Conservation (phyloP, 2,329 filamentous ascomycete genomes). For the Aspergillus viridinutans region DNA sequence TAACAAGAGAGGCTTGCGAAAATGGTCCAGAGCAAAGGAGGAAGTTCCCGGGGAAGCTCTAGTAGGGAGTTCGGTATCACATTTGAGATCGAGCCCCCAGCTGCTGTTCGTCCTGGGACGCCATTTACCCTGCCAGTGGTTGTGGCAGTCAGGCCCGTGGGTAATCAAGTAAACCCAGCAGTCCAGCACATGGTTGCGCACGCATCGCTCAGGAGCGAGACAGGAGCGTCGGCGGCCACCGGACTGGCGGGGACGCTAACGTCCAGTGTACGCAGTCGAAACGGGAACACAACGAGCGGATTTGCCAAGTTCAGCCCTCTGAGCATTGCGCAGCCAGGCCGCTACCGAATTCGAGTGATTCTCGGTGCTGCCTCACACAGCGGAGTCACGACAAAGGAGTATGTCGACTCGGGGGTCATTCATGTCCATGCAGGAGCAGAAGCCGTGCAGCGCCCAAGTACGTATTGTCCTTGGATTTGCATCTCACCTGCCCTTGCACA, state of each 20-base stretch:
- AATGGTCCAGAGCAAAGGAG: conserved; percentile 14
- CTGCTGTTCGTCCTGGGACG: conserved; percentile 20
- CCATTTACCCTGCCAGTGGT: conserved; percentile 30
- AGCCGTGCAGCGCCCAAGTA: conserved; percentile 27
- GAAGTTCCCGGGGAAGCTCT: conserved; percentile 8
- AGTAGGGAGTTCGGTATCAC: conserved; percentile 27
- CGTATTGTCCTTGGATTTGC: conserved; percentile 8
- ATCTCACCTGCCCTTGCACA: not conserved
- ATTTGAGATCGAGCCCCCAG: conserved; percentile 27
- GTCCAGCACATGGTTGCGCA: conserved; percentile 27
- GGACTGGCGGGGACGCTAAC: conserved; percentile 27
- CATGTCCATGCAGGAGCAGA: conserved; percentile 25
- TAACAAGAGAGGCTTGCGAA: conserved; percentile 6
- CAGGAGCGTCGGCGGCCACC: conserved; percentile 15
- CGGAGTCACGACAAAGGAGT: conserved; percentile 27
- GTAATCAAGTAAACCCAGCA: conserved; percentile 15
- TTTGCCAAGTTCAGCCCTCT: conserved; percentile 27
- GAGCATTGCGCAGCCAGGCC: conserved; percentile 25
- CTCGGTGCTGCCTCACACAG: conserved; percentile 24
- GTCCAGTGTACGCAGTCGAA: conserved; percentile 29
- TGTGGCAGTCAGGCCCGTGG: conserved; percentile 27
- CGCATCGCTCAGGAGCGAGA: conserved; percentile 25
- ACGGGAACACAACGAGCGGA: conserved; percentile 26
- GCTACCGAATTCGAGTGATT: conserved; percentile 30
- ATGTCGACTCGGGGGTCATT: conserved; percentile 27